Evolutionary conservation across 2,329 filamentous ascomycete genomes (phyloP).

Genomic region (Penicillium sp.): DNA sequence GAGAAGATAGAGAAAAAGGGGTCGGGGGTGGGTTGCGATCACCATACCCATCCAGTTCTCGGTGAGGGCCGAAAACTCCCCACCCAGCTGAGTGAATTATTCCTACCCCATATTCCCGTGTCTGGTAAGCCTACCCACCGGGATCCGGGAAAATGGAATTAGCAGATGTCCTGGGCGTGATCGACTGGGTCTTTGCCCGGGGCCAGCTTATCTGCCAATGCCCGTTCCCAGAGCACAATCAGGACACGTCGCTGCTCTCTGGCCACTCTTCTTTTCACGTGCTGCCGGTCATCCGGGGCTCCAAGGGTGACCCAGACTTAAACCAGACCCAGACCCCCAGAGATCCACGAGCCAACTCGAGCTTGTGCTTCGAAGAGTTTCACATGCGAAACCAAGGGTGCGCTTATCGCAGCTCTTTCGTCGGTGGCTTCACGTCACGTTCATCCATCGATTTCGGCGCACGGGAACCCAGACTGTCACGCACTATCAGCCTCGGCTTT

Average conservation of each 20-base stretch:
- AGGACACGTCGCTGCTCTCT: not conserved
- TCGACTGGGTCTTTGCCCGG: too few species aligned
- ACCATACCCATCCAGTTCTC: constrained; percentile 16
- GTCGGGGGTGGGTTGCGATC: not conserved
- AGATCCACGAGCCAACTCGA: constrained; percentile 12
- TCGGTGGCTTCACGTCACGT: constrained; percentile 2
- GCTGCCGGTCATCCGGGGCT: not conserved
- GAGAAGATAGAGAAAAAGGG: too few species aligned
- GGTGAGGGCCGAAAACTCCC: constrained; percentile 14
- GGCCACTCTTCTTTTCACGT: constrained; percentile 19
- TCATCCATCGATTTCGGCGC: not conserved
- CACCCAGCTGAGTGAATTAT: constrained; percentile 9
- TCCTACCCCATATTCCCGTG: constrained; percentile 14
- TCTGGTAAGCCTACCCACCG: not conserved
- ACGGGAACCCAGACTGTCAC: not conserved
- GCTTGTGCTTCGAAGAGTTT: constrained; percentile 4
- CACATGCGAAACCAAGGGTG: constrained; percentile 10
- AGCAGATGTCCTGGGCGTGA: not conserved
- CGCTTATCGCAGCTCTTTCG: constrained; percentile 6
- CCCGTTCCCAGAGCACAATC: not conserved
- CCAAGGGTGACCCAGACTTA: not conserved
- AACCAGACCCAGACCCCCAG: not conserved
- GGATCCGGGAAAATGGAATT: constrained; percentile 3
- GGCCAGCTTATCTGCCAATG: not conserved
- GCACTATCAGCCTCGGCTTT: not conserved